Conservation (phyloP, 768 basidiomycete species). For the Guyanaporus albipodus region DNA sequence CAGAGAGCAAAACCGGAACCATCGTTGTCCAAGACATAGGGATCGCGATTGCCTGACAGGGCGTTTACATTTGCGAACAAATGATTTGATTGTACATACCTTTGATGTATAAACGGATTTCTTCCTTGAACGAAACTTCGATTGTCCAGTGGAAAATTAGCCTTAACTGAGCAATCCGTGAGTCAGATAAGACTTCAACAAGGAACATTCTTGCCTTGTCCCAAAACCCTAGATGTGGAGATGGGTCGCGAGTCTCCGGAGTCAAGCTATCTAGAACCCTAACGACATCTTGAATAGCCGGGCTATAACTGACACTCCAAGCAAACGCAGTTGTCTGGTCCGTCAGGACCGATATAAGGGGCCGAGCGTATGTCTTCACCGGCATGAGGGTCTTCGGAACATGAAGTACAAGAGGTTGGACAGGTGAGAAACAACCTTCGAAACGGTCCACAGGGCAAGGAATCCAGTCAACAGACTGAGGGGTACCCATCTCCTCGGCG, state of each 20-base stretch:
- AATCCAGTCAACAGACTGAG: slow-evolving; percentile 67
- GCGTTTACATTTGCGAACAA: slow-evolving; percentile 6
- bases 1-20: slow-evolving; percentile 88
- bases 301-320: slow-evolving; percentile 87
- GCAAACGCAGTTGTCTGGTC: slow-evolving; percentile 66
- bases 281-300: slow-evolving; percentile 84
- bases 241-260: slow-evolving; percentile 73
- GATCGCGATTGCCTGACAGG: slow-evolving; percentile 71
- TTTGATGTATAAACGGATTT: slow-evolving; percentile 82
- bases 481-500: slow-evolving; percentile 79
- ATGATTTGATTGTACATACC: slow-evolving; percentile 40
- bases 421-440: slow-evolving; percentile 48
- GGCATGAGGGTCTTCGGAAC: slow-evolving; percentile 95
- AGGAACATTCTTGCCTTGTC: slow-evolving; percentile 63
- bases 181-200: not conserved
- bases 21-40: slow-evolving; percentile 59
- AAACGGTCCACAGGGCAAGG: slow-evolving; percentile 60
- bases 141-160: slow-evolving; percentile 83
- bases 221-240: slow-evolving; percentile 88
- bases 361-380: slow-evolving; percentile 86
- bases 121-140: slow-evolving; percentile 59
- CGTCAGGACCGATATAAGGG: slow-evolving; percentile 64
- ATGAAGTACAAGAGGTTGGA: slow-evolving; percentile 50
- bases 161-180: slow-evolving; percentile 46
- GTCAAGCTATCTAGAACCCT: slow-evolving; percentile 78